Evolutionary conservation across 2,329 filamentous ascomycete species (phyloP).

Genomic region (Tolypocladium tundrense): DNA sequence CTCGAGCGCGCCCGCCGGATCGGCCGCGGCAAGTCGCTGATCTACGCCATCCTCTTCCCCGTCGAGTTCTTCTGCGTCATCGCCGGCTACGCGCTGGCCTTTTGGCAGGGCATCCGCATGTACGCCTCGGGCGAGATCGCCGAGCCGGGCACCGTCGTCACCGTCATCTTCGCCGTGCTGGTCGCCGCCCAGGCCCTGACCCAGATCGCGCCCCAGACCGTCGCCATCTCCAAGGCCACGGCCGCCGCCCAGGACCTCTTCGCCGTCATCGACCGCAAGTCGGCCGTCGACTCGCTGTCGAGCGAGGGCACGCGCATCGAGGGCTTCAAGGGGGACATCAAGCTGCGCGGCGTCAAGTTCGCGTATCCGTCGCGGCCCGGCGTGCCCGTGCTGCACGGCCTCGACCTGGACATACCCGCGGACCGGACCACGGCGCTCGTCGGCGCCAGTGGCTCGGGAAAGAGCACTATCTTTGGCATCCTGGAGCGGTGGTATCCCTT

Average conservation of each 20-base stretch:
- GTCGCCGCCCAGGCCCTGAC: constrained; percentile 35
- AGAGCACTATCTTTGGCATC: constrained; percentile 47
- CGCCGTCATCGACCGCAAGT: constrained; percentile 33
- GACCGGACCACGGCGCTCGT: constrained; percentile 44
- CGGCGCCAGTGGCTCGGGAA: constrained; percentile 47
- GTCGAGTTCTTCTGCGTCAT: constrained; percentile 37
- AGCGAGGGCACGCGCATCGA: constrained; percentile 19
- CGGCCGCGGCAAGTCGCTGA: constrained; percentile 31
- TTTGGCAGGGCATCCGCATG: constrained; percentile 42
- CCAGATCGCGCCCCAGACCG: constrained; percentile 34
- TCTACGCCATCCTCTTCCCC: constrained; percentile 33
- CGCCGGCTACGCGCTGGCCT: constrained; percentile 35
- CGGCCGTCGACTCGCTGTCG: constrained; percentile 31
- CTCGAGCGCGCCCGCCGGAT: constrained; percentile 27
- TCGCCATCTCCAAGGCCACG: constrained; percentile 34
- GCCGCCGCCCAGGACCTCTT: constrained; percentile 37
- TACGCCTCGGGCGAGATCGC: constrained; percentile 31
- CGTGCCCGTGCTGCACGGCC: constrained; percentile 30
- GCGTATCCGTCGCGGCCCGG: constrained; percentile 47
- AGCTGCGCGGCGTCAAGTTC: constrained; percentile 38
- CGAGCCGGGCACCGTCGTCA: constrained; percentile 35
- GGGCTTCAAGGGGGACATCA: constrained; percentile 31
- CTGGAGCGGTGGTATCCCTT: constrained; percentile 51
- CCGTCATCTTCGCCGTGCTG: constrained; percentile 36
- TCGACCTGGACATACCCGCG: constrained; percentile 32